Conservation (phyloP, 768 basidiomycete species). For the Suillus decipiens region DNA sequence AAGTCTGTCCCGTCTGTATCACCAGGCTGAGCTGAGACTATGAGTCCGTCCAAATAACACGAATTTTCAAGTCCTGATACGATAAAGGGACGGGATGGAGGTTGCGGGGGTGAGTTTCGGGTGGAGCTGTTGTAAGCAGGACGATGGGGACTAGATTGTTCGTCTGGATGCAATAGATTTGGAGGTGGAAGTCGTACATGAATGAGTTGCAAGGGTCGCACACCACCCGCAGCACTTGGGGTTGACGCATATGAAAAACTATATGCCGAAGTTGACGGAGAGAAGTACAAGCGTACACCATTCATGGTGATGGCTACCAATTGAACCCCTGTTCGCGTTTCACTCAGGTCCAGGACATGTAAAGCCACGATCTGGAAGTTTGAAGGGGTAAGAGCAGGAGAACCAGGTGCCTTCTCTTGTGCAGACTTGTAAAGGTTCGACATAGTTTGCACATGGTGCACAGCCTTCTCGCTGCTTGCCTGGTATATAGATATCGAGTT, state of each 20-base stretch:
- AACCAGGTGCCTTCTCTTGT: constrained; percentile 80
- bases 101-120: constrained; percentile 43
- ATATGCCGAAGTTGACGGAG: constrained; percentile 49
- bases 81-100: constrained; percentile 57
- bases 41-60: constrained; percentile 67
- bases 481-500: constrained; percentile 68
- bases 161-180: constrained; percentile 77
- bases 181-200: constrained; percentile 81
- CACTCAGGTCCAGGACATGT: constrained; percentile 65
- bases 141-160: constrained; percentile 54
- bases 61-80: constrained; percentile 60
- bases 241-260: constrained; percentile 50
- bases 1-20: constrained; percentile 76
- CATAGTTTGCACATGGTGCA: constrained; percentile 76
- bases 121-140: constrained; percentile 50
- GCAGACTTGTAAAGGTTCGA: constrained; percentile 73
- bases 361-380: constrained; percentile 70
- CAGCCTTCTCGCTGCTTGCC: constrained; percentile 59
- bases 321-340: constrained; percentile 70
- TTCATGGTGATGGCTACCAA: constrained; percentile 81
- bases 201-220: constrained; percentile 57
- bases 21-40: constrained; percentile 70
- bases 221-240: constrained; percentile 27
- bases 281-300: constrained; percentile 85
- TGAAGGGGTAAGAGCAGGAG: constrained; percentile 68